Conservation (phyloP, 345 rosid genomes). For the Aegle marmelos region DNA sequence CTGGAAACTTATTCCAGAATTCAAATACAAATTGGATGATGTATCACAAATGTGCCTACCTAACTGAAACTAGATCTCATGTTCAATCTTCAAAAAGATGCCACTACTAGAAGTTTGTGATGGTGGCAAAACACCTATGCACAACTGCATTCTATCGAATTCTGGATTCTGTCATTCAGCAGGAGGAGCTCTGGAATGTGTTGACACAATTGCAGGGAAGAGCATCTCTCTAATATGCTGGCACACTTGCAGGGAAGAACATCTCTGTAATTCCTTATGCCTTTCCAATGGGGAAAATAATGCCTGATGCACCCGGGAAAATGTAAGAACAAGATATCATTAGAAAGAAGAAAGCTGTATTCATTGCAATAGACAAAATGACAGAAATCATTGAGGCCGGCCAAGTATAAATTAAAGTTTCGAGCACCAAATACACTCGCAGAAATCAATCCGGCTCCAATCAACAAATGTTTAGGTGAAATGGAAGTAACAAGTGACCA, state of each 20-base stretch:
- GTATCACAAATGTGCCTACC: neutral
- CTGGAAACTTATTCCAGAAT: neutral
- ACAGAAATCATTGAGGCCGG: neutral
- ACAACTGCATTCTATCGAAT: neutral
- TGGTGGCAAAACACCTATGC: neutral
- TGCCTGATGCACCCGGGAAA: neutral
- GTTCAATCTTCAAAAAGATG: neutral
- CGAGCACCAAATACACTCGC: neutral
- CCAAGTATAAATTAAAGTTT: neutral
- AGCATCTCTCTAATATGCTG: neutral
- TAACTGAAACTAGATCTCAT: neutral
- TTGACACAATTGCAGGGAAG: neutral
- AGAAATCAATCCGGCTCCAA: neutral
- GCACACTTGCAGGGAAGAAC: neutral
- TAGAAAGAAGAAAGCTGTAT: neutral
- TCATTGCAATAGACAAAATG: no score
- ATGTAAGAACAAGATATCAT: neutral
- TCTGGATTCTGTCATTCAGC: neutral
- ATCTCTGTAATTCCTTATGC: neutral
- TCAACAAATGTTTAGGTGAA: neutral
- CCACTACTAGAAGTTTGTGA: neutral
- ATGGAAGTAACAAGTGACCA: constrained; percentile 1
- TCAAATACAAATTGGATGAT: neutral
- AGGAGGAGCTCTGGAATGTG: neutral
- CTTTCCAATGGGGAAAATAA: neutral